Conservation (phyloP, 1,139 yeast genomes). For the Nakaseomyces delphensis region DNA sequence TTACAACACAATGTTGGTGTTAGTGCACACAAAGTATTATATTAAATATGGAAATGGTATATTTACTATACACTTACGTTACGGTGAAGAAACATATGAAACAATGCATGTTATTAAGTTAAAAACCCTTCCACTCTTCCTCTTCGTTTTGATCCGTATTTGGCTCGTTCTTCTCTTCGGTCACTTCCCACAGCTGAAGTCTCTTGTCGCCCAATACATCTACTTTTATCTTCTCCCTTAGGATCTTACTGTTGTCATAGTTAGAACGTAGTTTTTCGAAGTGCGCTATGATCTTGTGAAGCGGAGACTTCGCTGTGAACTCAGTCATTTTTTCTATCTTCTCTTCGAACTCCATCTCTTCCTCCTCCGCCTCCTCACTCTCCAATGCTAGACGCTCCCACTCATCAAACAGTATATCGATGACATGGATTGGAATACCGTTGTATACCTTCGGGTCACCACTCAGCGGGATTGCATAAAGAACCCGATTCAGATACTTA, state of each 20-base stretch:
- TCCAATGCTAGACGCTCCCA: conserved; percentile 57
- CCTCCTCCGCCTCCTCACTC: conserved; percentile 30
- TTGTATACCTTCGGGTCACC: conserved; percentile 55
- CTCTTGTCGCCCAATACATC: conserved; percentile 62
- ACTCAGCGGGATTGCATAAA: conserved; percentile 44
- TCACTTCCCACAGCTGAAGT: conserved; percentile 56
- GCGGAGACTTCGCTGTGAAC: conserved; percentile 42
- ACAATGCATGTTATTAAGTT: too few relatives aligned
- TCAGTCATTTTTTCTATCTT: conserved; percentile 25
- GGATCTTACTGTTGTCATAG: conserved; percentile 47
- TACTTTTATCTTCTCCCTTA: conserved; percentile 55
- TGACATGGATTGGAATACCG: conserved; percentile 76
- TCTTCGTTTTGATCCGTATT: conserved; percentile 28
- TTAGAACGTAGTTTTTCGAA: conserved; percentile 44
- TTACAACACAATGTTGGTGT: too few relatives aligned
- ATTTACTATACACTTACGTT: too few relatives aligned
- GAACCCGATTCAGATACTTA: conserved; percentile 35
- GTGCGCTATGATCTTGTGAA: conserved; percentile 47
- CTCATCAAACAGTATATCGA: conserved; percentile 81
- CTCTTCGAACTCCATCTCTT: conserved; percentile 32
- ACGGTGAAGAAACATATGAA: too few relatives aligned
- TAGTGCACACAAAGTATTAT: not conserved
- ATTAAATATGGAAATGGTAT: not conserved
- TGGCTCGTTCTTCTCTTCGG: conserved; percentile 20
- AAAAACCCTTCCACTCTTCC: conserved; percentile 50